These are phyloP conservation scores for Malania oleifera DNA, from an alignment of 164 flowering plant species.

Conservation along the genomic window DNA sequence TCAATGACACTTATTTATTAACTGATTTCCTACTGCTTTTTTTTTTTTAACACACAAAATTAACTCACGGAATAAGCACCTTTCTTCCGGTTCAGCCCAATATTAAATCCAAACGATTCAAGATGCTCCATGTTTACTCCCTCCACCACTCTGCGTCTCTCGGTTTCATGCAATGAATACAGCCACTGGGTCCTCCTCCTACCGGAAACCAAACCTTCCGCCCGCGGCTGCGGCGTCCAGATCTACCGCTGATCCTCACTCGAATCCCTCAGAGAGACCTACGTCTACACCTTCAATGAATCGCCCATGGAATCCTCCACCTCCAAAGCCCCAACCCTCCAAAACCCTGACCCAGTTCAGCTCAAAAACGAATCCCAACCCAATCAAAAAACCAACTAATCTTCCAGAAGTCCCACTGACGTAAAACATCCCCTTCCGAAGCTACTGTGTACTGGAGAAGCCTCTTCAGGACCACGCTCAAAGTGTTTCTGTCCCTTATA, in stretches of 20 bases:
- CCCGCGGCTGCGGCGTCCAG: slow-evolving; percentile 8
- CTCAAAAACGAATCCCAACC: neutral
- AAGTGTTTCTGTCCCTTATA: slow-evolving; percentile 50
- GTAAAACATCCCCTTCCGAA: slow-evolving; percentile 1
- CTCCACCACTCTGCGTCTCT: neutral
- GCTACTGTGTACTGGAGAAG: slow-evolving; percentile 4
- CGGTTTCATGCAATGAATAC: slow-evolving; percentile 28
- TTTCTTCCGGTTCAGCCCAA: no score
- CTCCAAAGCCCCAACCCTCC: slow-evolving; percentile 1
- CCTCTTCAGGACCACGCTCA: slow-evolving; percentile 5
- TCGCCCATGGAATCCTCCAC: slow-evolving; percentile 1
- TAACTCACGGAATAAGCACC: no score
- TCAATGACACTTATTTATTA: no score
- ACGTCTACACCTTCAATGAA: neutral
- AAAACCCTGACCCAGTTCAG: neutral
- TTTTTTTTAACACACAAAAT: no score
- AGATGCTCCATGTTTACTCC: no score
- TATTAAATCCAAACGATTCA: no score
- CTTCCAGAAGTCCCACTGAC: neutral
- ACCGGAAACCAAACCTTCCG: slow-evolving; percentile 30
- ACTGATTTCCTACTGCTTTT: no score
- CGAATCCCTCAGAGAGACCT: slow-evolving; percentile 9
- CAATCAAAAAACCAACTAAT: neutral
- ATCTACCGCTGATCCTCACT: slow-evolving; percentile 14
- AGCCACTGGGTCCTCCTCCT: slow-evolving; percentile 68